Conservation (phyloP, 345 rosid species). For the Durio zibethinus region DNA sequence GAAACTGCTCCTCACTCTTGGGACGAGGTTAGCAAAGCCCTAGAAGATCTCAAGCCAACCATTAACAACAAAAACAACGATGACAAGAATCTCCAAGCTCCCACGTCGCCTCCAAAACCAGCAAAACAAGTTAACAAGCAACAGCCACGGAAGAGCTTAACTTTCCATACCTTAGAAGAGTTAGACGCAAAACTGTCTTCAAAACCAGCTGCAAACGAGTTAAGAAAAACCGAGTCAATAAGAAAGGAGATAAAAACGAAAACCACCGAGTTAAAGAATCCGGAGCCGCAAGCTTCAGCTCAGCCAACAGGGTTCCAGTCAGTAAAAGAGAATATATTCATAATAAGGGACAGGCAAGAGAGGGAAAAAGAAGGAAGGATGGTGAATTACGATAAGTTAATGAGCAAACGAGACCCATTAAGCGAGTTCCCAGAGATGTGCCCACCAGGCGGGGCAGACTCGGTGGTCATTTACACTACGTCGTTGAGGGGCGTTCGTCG, state of each 20-base stretch:
- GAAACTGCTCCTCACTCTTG: conserved; percentile 74
- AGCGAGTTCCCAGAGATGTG: conserved; percentile 67
- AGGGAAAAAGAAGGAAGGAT: conserved; percentile 67
- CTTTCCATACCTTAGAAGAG: conserved; percentile 87
- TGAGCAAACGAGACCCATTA: conserved; percentile 61
- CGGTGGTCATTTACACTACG: conserved; percentile 80
- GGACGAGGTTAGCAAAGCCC: conserved; percentile 87
- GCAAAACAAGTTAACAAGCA: conserved; percentile 10
- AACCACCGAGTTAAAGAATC: background rate
- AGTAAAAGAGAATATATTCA: background rate
- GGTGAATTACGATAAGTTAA: conserved; percentile 31
- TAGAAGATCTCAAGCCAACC: conserved; percentile 60
- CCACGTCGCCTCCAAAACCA: conserved; percentile 13
- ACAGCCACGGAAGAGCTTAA: conserved; percentile 42
- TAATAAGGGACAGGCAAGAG: conserved; percentile 23
- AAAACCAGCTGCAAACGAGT: conserved; percentile 29
- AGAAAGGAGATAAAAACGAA: conserved; percentile 1
- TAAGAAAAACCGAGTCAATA: conserved; percentile 37
- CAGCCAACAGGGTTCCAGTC: background rate
- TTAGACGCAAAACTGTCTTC: conserved; percentile 50
- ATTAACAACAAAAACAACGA: background rate
- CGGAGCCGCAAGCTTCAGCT: background rate
- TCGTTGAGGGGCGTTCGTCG: conserved; percentile 81
- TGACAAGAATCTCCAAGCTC: background rate
- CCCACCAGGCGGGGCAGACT: conserved; percentile 69